Percentiles rank a stretch among this genome's conserved stretches.
Evolutionary conservation across 805 yeast genomes (phyloP).

Genomic region (Candida broadrunensis): DNA sequence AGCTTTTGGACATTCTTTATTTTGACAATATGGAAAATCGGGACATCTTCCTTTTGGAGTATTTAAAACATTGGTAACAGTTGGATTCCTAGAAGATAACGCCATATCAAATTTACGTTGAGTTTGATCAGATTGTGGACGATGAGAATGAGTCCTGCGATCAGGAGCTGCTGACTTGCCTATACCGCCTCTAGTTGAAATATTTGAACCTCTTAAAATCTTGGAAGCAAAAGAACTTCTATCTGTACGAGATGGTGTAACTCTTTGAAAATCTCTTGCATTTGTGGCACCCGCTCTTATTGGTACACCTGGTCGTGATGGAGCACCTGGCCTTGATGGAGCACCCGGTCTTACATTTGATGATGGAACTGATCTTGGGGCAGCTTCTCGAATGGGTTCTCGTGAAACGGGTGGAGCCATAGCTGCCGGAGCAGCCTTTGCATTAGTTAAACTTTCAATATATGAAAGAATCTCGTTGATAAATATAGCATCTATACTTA

Average conservation of each 20-base stretch:
- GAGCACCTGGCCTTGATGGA: slow-evolving; percentile 2
- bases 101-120: slow-evolving; percentile 4
- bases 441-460: slow-evolving; percentile 37
- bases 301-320: neutral
- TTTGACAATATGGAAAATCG: slow-evolving; percentile 68
- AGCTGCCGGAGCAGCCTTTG: slow-evolving; percentile 5
- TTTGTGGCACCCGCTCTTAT: neutral
- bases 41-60: slow-evolving; percentile 64
- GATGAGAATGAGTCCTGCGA: neutral
- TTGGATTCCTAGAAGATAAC: slow-evolving; percentile 2
- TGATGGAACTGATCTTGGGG: slow-evolving; percentile 1
- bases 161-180: neutral
- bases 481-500: slow-evolving; percentile 55
- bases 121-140: neutral
- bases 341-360: neutral
- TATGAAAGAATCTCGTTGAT: slow-evolving; percentile 58
- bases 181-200: slow-evolving; percentile 3
- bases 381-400: neutral
- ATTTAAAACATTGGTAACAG: neutral
- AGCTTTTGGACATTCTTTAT: slow-evolving; percentile 65
- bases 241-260: neutral
- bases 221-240: neutral
- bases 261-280: neutral
- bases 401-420: slow-evolving; percentile 1
- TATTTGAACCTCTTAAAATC: neutral